phyloP scores from a whole-genome alignment of 2,329 filamentous ascomycete genomes.

The Diaporthe nobilis region DNA sequence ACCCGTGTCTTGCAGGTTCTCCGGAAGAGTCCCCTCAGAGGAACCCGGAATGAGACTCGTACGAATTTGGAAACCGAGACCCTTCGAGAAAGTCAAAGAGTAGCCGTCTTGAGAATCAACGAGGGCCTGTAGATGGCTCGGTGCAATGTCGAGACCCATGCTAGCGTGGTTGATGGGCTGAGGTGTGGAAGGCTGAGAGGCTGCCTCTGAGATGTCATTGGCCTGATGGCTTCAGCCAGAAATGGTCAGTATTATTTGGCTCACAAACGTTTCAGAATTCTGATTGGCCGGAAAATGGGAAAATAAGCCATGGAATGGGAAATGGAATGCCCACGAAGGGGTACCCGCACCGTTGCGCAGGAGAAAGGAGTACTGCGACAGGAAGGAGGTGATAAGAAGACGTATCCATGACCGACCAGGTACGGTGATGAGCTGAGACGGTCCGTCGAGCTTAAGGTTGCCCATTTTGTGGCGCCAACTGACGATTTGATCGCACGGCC shows the following conservation, averaged over 20 bases:
- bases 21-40: conserved; percentile 25
- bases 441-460: conserved; percentile 11
- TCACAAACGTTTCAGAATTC: conserved; percentile 38
- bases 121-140: conserved; percentile 52
- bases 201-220: conserved; percentile 46
- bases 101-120: conserved; percentile 44
- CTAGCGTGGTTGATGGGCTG: conserved; percentile 45
- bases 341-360: conserved; percentile 37
- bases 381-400: conserved; percentile 16
- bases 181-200: conserved; percentile 45
- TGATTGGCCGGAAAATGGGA: conserved; percentile 43
- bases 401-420: conserved; percentile 34
- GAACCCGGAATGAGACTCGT: conserved; percentile 33
- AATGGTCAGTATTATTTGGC: conserved; percentile 39
- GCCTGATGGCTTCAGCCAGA: conserved; percentile 38
- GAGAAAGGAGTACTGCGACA: conserved; percentile 29
- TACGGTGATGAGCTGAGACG: conserved; percentile 29
- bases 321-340: conserved; percentile 29
- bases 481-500: conserved; percentile 29
- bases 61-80: conserved; percentile 41
- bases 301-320: conserved; percentile 32
- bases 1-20: conserved; percentile 21
- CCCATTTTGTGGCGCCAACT: conserved; percentile 8
- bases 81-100: conserved; percentile 40
- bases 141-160: conserved; percentile 43